Evolutionary conservation across 352 stramenopile genomes (phyloP).

Genomic region (Phytophthora foliorum): DNA sequence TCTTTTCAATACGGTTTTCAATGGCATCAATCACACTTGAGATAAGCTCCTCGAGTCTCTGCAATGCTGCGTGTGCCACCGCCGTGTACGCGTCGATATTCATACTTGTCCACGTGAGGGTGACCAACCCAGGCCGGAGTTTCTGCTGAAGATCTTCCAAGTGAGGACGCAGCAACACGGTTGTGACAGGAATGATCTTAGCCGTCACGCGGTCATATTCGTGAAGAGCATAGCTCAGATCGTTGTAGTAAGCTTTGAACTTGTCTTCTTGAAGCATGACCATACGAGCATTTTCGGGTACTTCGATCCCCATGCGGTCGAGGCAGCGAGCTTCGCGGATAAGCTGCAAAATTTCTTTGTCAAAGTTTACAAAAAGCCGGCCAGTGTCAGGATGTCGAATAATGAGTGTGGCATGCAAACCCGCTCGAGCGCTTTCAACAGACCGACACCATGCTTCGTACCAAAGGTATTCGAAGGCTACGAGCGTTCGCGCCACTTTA

Average conservation of each 20-base stretch:
- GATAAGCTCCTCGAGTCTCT: conserved; percentile 86
- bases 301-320: conserved; percentile 84
- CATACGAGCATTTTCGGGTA: conserved; percentile 86
- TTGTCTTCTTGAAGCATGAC: conserved; percentile 90
- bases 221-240: conserved; percentile 80
- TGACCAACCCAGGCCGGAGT: conserved; percentile 82
- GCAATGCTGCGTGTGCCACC: conserved; percentile 66
- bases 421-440: conserved; percentile 80
- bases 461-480: conserved; percentile 92
- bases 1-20: conserved; percentile 88
- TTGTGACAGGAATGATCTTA: conserved; percentile 80
- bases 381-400: conserved; percentile 80
- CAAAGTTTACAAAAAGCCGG: conserved; percentile 91
- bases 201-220: conserved; percentile 84
- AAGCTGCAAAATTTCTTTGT: conserved; percentile 90
- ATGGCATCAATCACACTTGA: conserved; percentile 86
- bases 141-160: conserved; percentile 82
- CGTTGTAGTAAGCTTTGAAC: conserved; percentile 90
- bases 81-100: conserved; percentile 89
- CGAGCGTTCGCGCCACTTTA: conserved; percentile 89
- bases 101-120: conserved; percentile 92
- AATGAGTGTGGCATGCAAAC: conserved; percentile 86
- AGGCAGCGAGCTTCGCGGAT: conserved; percentile 90
- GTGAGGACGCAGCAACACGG: conserved; percentile 66
- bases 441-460: conserved; percentile 90